Conservation (phyloP, 1,139 yeast genomes). For the Debaryomyces sp. region DNA sequence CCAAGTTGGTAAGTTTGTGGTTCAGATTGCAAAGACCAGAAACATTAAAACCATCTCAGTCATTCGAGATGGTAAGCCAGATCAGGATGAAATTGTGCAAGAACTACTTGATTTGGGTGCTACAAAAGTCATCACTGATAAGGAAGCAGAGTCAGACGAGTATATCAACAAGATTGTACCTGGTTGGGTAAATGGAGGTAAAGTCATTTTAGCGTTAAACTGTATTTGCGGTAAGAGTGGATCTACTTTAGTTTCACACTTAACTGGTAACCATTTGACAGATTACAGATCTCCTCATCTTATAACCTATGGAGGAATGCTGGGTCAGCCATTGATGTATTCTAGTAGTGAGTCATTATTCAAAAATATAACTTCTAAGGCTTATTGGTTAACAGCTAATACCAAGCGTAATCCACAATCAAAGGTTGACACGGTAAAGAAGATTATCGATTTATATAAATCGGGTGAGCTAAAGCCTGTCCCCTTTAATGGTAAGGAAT, state of each 20-base stretch:
- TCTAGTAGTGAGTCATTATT: constrained; percentile 44
- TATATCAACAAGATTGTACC: constrained; percentile 51
- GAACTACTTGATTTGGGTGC: constrained; percentile 33
- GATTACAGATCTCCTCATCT: constrained; percentile 13
- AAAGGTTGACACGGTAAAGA: constrained; percentile 58
- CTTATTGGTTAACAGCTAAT: constrained; percentile 88
- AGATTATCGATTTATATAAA: constrained; percentile 61
- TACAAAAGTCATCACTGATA: constrained; percentile 33
- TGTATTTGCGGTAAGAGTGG: constrained; percentile 34
- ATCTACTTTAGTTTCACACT: constrained; percentile 24
- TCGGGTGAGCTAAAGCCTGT: constrained; percentile 59
- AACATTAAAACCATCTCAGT: constrained; percentile 32
- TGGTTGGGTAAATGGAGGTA: constrained; percentile 34
- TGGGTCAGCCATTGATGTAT: constrained; percentile 52
- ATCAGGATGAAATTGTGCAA: constrained; percentile 23
- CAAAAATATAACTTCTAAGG: constrained; percentile 75
- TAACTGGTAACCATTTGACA: constrained; percentile 25
- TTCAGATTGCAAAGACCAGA: constrained; percentile 29
- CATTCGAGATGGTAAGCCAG: constrained; percentile 34
- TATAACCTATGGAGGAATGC: constrained; percentile 32
- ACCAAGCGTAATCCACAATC: constrained; percentile 59
- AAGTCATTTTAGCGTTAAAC: constrained; percentile 36
- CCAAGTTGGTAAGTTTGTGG: constrained; percentile 33
- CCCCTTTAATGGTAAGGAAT: constrained; percentile 39
- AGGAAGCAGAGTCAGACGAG: constrained; percentile 62